Conservation (phyloP, 2,329 filamentous ascomycete genomes). For the Pseudopyricularia cyperi region DNA sequence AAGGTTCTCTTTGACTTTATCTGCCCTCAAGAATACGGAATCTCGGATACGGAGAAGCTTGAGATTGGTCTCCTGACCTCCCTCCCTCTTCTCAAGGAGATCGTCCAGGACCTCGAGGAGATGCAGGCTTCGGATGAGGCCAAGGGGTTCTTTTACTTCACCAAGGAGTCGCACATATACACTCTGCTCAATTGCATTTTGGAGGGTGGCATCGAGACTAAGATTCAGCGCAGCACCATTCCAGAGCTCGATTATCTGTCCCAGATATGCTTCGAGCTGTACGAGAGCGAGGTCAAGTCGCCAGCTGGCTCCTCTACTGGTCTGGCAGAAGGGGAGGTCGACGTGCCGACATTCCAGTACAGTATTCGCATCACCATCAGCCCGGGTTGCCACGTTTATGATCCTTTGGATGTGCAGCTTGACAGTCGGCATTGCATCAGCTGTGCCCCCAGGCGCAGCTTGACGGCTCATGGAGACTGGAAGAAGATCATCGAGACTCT, state of each 20-base stretch:
- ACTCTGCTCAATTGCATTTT: constrained; percentile 95
- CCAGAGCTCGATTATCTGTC: constrained; percentile 95
- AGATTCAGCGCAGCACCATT: constrained; percentile 89
- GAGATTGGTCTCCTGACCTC: constrained; percentile 94
- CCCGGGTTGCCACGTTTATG: constrained; percentile 91
- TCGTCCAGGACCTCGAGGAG: constrained; percentile 92
- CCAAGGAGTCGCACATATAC: constrained; percentile 98
- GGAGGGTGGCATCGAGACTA: constrained; percentile 91
- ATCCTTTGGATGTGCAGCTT: constrained; percentile 89
- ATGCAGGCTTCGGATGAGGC: constrained; percentile 90
- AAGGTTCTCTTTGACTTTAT: constrained; percentile 98
- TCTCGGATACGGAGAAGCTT: constrained; percentile 90
- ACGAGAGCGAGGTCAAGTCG: constrained; percentile 72
- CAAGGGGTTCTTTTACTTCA: constrained; percentile 98
- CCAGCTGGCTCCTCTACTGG: neutral
- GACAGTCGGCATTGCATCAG: constrained; percentile 96
- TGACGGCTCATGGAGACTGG: constrained; percentile 91
- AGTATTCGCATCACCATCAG: constrained; percentile 93
- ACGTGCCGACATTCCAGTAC: constrained; percentile 67
- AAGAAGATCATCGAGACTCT: constrained; percentile 93
- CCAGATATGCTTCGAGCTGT: constrained; percentile 96
- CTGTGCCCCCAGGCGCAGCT: constrained; percentile 74
- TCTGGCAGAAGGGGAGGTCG: constrained; percentile 34
- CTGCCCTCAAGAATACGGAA: constrained; percentile 95
- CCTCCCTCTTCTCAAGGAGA: constrained; percentile 85